Conservation (phyloP, 768 basidiomycete genomes). For the Lactarius evosmus region DNA sequence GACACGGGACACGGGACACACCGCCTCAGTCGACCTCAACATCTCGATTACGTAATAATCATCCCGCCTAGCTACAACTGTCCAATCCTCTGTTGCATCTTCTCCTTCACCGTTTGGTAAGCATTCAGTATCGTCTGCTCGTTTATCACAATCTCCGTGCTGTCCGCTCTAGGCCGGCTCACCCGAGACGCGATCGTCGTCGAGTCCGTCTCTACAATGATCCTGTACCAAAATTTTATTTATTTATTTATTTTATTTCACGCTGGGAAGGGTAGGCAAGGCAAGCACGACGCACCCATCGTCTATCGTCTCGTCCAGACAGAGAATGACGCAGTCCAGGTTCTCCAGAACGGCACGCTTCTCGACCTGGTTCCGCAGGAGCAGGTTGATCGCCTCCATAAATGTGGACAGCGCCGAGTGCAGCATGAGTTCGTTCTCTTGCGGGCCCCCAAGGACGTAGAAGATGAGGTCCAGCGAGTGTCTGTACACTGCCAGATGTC, state of each 20-base stretch:
- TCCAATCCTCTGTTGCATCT: slow-evolving; percentile 78
- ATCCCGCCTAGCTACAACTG: slow-evolving; percentile 51
- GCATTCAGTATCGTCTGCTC: slow-evolving; percentile 95
- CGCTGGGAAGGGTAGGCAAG: neutral
- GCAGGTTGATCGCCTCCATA: slow-evolving; percentile 78
- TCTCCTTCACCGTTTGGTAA: slow-evolving; percentile 85
- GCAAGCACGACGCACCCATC: slow-evolving; percentile 90
- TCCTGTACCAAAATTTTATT: slow-evolving; percentile 44
- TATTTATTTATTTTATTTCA: neutral
- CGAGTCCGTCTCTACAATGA: slow-evolving; percentile 95
- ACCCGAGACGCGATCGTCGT: slow-evolving; percentile 95
- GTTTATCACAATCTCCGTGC: slow-evolving; percentile 96
- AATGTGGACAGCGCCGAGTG: slow-evolving; percentile 80
- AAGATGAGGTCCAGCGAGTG: slow-evolving; percentile 94
- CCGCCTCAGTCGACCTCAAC: too few species aligned
- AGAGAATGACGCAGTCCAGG: slow-evolving; percentile 86
- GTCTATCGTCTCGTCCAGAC: slow-evolving; percentile 95
- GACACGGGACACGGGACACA: neutral
- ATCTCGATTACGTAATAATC: slow-evolving; percentile 13
- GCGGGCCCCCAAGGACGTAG: slow-evolving; percentile 84
- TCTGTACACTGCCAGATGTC: slow-evolving; percentile 88
- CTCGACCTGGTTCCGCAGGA: slow-evolving; percentile 90
- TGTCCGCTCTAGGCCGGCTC: slow-evolving; percentile 87
- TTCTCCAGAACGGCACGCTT: slow-evolving; percentile 94
- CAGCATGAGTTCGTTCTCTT: slow-evolving; percentile 96